Evolutionary conservation across 192 early-diverging fungal genomes (phyloP).

Genomic region (Geosiphon pyriformis): DNA sequence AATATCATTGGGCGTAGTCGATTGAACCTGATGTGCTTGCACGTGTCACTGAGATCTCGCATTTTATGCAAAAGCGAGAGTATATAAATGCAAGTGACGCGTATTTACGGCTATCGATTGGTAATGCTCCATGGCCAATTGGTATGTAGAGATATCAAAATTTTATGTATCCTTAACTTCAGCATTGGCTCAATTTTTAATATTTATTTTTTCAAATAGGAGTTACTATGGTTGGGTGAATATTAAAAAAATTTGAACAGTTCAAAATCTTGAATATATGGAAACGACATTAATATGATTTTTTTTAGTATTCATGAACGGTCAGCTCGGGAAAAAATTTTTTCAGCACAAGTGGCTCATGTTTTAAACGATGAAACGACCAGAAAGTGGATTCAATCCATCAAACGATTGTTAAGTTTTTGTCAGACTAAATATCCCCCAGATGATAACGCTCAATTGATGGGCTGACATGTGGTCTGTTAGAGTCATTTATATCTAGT

Average conservation of each 20-base stretch:
- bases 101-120: slow-evolving; percentile 90
- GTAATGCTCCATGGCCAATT: slow-evolving; percentile 98
- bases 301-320: slow-evolving; percentile 87
- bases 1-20: slow-evolving; percentile 26
- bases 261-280: too few relatives aligned
- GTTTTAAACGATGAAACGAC: slow-evolving; percentile 95
- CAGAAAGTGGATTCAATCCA: slow-evolving; percentile 97
- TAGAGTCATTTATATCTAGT: too few relatives aligned
- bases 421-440: slow-evolving; percentile 89
- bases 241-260: neutral
- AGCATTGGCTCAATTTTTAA: neutral
- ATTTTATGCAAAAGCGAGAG: slow-evolving; percentile 77
- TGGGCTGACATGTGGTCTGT: too few relatives aligned
- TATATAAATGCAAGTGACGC: slow-evolving; percentile 90
- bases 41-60: slow-evolving; percentile 85
- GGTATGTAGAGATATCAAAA: slow-evolving; percentile 38
- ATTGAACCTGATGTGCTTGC: slow-evolving; percentile 83
- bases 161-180: neutral
- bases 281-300: too few relatives aligned
- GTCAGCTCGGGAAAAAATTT: slow-evolving; percentile 95
- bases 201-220: slow-evolving; percentile 14
- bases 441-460: slow-evolving; percentile 39
- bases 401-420: slow-evolving; percentile 97
- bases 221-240: slow-evolving; percentile 88
- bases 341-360: slow-evolving; percentile 90